A percentile compares a stretch with the other conserved stretches of the same genome.
Conservation (phyloP, 768 basidiomycete species). For the Cyclocybe cylindracea region DNA sequence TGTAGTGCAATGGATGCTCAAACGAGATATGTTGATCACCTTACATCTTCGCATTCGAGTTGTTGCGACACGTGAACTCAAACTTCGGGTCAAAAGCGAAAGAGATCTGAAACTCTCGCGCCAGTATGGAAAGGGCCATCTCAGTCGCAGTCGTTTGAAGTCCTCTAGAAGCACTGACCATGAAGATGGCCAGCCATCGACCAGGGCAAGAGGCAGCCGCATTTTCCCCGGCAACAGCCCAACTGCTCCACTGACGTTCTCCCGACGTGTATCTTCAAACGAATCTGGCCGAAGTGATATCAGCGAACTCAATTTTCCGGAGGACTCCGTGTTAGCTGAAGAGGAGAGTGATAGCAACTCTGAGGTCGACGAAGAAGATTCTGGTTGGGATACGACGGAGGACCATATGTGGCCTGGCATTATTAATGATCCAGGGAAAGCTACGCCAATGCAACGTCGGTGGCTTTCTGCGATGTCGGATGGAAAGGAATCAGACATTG, state of each 20-base stretch:
- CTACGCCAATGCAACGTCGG: conserved; percentile 73
- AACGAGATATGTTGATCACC: conserved; percentile 81
- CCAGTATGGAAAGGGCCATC: conserved; percentile 17
- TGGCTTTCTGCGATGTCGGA: conserved; percentile 94
- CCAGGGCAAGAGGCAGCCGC: conserved; percentile 3
- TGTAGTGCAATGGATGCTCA: conserved; percentile 90
- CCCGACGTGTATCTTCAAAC: conserved; percentile 42
- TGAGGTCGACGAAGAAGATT: conserved; percentile 32
- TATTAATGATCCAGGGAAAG: conserved; percentile 81
- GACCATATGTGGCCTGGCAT: conserved; percentile 58
- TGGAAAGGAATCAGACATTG: conserved; percentile 69
- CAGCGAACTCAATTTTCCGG: conserved; percentile 39
- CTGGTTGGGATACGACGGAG: conserved; percentile 48
- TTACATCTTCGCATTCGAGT: conserved; percentile 86
- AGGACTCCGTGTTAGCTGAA: conserved; percentile 26
- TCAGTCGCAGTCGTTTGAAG: background rate
- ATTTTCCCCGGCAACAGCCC: conserved; percentile 52
- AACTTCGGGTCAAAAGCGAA: conserved; percentile 59
- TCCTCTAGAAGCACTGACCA: background rate
- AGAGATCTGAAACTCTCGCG: conserved; percentile 38
- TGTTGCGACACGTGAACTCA: conserved; percentile 76
- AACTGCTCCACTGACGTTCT: conserved; percentile 35
- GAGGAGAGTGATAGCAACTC: conserved; percentile 22
- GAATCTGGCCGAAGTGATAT: conserved; percentile 44
- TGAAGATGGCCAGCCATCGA: conserved; percentile 2